Percentiles rank a stretch among this genome's conserved stretches.
These are phyloP conservation scores for Solanum sitiens DNA, from an alignment of 257 asterid species.

Conservation along the genomic window DNA sequence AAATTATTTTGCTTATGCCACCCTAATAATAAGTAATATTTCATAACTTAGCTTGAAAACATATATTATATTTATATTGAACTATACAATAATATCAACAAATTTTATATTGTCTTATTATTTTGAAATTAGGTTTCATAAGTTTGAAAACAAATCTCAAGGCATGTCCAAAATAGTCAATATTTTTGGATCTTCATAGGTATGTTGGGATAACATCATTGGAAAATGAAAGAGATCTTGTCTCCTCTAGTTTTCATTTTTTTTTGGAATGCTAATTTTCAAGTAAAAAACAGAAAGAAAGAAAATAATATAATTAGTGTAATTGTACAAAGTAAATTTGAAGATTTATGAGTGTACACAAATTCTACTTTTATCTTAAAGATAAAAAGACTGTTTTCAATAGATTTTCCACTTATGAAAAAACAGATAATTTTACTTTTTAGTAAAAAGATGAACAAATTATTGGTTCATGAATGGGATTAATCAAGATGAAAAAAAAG, in stretches of 20 bases:
- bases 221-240: not conserved
- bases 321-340: too few species aligned
- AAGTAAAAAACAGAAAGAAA: not conserved
- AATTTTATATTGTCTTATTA: not conserved
- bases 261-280: not conserved
- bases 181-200: not conserved
- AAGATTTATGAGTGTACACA: not conserved
- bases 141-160: not conserved
- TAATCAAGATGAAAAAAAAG: not conserved
- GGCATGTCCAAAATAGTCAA: not conserved
- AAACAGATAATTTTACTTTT: too few species aligned
- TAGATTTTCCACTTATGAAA: too few species aligned
- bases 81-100: not conserved
- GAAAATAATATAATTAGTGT: too few species aligned
- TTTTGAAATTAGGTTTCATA: not conserved
- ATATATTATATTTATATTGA: not conserved
- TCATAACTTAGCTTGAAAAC: not conserved
- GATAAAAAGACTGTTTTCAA: fast-evolving
- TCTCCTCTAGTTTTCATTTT: not conserved
- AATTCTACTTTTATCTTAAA: fast-evolving
- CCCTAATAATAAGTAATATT: not conserved
- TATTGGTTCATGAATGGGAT: not conserved
- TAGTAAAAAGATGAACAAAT: not conserved
- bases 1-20: not conserved
- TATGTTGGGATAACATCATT: not conserved